Evolutionary conservation across 169 alveolate species (phyloP), one percentile per base, ranked within the genome.

Genomic region (Neospora caninum): DNA sequence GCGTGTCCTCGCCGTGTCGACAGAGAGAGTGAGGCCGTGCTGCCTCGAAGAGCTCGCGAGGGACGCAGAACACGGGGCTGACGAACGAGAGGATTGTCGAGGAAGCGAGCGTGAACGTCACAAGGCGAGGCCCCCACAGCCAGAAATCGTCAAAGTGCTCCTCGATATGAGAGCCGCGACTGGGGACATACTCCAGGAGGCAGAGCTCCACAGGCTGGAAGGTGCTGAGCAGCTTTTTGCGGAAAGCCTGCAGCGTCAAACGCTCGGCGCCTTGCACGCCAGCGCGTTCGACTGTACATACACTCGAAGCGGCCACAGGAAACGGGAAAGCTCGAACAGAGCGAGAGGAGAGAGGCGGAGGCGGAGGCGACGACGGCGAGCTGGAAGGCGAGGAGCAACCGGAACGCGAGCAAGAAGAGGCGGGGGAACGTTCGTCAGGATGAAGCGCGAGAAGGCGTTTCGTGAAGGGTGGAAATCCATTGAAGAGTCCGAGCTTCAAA

Each of bases 91-190:
- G 89, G 25, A 82, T 9, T 6, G 89, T 41, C 54, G 53, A 41
- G 64, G 67, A 38, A 36, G 38, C 69, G 34, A 82, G 89, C 2
- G 2, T 41, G 41, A 42, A 82, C 31, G 89, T 82, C n/a, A 82
- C 69, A 41, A 82, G 38, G 25, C 89, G 89, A 7, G 89, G 89
- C 69, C 89, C 89, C 89, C 89, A 82, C 13, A 82, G 41, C 89
- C 89, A 82, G 43, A 7, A 22, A 36, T 82, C 89, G 41, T 82
- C 89, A 42, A 82, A 41, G 67, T 82, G 89, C 67, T 82, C 89
- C 41, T 82, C 89, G 39, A 82, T 82, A 49, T 82, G 89, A 6
- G 89, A 82, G 42, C 89, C 89, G 34, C 89, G 89, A 42, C 31
- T 41, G 31, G 89, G 89, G 6, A 31, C 13, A 31, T 82, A 82